These are phyloP conservation scores for Yamadazyma friedrichii DNA, from an alignment of 1,139 yeast species.

Conservation along the genomic window DNA sequence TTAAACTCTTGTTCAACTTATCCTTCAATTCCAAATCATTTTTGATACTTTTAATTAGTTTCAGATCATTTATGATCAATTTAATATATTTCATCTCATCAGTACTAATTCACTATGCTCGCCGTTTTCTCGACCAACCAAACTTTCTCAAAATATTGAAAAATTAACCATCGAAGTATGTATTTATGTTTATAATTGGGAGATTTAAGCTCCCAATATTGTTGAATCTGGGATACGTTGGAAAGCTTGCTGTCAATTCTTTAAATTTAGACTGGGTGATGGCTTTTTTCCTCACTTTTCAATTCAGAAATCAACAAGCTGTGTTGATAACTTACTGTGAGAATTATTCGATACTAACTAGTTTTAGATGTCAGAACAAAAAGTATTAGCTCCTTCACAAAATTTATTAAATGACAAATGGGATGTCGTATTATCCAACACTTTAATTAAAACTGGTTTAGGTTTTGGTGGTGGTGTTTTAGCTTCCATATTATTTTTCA, in stretches of 20 bases:
- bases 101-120: background rate
- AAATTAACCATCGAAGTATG: conserved; percentile 5
- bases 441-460: conserved; percentile 92
- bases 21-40: conserved; percentile 20
- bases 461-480: conserved; percentile 97
- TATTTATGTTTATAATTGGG: background rate
- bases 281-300: background rate
- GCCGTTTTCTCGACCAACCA: conserved; percentile 10
- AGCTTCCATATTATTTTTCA: conserved; percentile 86
- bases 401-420: conserved; percentile 82
- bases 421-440: conserved; percentile 95
- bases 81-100: conserved; percentile 8
- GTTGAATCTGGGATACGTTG: background rate
- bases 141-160: conserved; percentile 5
- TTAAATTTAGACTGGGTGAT: background rate
- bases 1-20: conserved; percentile 21
- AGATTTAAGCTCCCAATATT: background rate
- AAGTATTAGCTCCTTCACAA: conserved; percentile 56
- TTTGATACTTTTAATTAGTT: conserved; percentile 25
- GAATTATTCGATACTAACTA: conserved; percentile 10
- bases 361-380: conserved; percentile 25
- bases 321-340: too few species aligned
- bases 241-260: too few species aligned
- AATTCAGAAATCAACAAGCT: too few species aligned
- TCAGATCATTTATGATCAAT: conserved; percentile 14